Base-by-base conservation (phyloP, 345 rosid genomes). In the Cardamine resedifolia region DNA sequence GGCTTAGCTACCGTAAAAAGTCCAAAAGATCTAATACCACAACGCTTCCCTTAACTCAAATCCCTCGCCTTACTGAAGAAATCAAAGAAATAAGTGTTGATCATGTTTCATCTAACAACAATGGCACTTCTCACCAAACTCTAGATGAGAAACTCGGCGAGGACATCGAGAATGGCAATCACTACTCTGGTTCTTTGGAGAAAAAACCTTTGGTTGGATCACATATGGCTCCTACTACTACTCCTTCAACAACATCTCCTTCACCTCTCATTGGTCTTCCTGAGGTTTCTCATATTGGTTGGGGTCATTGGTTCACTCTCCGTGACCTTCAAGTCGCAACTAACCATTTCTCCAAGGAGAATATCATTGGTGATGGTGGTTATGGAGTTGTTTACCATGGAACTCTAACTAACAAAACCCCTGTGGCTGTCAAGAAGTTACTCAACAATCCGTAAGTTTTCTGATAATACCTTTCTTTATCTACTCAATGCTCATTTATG, bases 301-400 rank as follows among this genome's bases (percentile, higher is more conserved):
- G 98, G 98, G 98, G 98, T 44, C 98, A 91, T 57, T 94, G 98
- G 98, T 94, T 94, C 81, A 94, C 97, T 49, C 81, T 94, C 58
- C 83, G 98, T 75, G 98, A 94, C 72, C 88, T 94, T 49, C 91
- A 91, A 28, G 75, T 82, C 19, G 95, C 95, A n/a, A 94, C 97
- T 15, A 83, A 80, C 66, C 84, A 81, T 60, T 94, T 94, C 77
- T 75, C 95, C 6, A 89, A 81, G 79, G 96, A 91, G 68, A 89
- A 88, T 71, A 81, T 91, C 52, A 89, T 94, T 9, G 98, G 98
- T 61, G 98, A 91, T 78, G 98, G 98, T 55, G 98, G 98, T 10
- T 94, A 91, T 72, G 98, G 98, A 71, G 86, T 94, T 78, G 97
- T 94, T 64, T 94, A 89, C 82, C 85, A 77, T 67, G 98, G 96